These are phyloP conservation scores for Coemansia asiatica DNA, from an alignment of 192 early-diverging fungal species.

Conservation along the genomic window DNA sequence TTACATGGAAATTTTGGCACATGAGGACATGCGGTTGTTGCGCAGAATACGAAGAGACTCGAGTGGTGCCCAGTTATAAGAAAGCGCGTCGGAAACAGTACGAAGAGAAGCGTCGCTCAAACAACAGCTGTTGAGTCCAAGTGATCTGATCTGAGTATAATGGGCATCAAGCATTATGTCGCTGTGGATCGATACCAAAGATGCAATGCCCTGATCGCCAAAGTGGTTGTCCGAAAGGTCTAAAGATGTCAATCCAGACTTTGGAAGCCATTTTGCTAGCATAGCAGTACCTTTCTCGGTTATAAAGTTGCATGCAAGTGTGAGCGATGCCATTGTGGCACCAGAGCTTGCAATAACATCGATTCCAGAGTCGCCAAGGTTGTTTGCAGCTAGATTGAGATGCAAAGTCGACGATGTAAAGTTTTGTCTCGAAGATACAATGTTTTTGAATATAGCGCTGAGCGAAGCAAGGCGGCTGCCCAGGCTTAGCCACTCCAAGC, in stretches of 20 bases:
- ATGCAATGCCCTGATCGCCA: slow-evolving; percentile 47
- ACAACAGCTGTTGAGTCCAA: slow-evolving; percentile 51
- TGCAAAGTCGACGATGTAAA: slow-evolving; percentile 16
- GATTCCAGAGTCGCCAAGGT: slow-evolving; percentile 43
- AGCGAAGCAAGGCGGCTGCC: slow-evolving; percentile 39
- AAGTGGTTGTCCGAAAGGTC: slow-evolving; percentile 54
- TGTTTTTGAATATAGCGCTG: slow-evolving; percentile 24
- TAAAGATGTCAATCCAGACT: slow-evolving; percentile 22
- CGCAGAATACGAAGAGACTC: slow-evolving; percentile 42
- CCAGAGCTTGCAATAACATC: slow-evolving; percentile 28
- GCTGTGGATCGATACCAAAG: slow-evolving; percentile 22
- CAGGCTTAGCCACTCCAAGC: slow-evolving; percentile 48
- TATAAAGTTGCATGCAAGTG: slow-evolving; percentile 51
- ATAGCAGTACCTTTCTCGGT: slow-evolving; percentile 40
- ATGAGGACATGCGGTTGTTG: slow-evolving; percentile 45
- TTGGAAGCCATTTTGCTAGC: slow-evolving; percentile 47
- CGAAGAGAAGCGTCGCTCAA: slow-evolving; percentile 46
- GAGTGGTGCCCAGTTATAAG: slow-evolving; percentile 43
- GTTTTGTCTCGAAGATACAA: not conserved
- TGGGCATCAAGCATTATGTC: not conserved
- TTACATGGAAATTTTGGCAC: slow-evolving; percentile 28
- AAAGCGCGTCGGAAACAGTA: slow-evolving; percentile 29
- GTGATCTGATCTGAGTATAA: slow-evolving; percentile 25
- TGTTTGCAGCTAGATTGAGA: slow-evolving; percentile 46
- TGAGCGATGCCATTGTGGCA: slow-evolving; percentile 32